Evolutionary conservation across 257 asterid species (phyloP).

Genomic region (Capsicum pubescens): DNA sequence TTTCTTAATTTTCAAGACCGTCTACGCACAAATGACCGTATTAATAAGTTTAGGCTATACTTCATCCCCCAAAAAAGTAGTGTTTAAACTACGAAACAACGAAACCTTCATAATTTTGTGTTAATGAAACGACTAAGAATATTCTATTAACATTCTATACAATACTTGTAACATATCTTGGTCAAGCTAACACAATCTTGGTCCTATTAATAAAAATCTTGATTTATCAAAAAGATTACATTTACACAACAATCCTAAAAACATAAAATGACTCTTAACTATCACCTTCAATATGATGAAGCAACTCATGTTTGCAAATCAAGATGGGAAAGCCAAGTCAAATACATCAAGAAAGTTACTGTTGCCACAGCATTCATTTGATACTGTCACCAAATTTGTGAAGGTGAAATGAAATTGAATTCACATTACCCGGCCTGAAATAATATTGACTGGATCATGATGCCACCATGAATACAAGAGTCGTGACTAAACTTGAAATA

Average conservation of each 20-base stretch:
- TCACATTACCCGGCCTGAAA: background rate
- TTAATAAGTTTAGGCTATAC: background rate
- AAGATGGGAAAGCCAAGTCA: background rate
- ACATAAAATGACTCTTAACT: background rate
- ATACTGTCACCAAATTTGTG: background rate
- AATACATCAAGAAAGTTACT: background rate
- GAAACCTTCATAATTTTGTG: background rate
- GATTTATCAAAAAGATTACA: background rate
- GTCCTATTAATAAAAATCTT: background rate
- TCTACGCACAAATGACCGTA: background rate
- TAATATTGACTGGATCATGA: background rate
- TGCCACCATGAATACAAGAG: slow-evolving; percentile 12
- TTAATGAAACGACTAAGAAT: background rate
- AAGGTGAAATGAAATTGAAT: background rate
- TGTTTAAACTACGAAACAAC: background rate
- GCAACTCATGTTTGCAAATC: background rate
- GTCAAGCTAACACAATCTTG: slow-evolving; percentile 17
- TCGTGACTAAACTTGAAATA: background rate
- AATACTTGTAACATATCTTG: background rate
- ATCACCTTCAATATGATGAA: slow-evolving; percentile 6
- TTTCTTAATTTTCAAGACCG: background rate
- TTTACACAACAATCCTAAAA: background rate
- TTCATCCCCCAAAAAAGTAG: background rate
- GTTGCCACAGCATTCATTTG: background rate
- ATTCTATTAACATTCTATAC: background rate